Evolutionary conservation across 371 early-diverging fungal genomes (phyloP).

Genomic region (Mortierella sp.): DNA sequence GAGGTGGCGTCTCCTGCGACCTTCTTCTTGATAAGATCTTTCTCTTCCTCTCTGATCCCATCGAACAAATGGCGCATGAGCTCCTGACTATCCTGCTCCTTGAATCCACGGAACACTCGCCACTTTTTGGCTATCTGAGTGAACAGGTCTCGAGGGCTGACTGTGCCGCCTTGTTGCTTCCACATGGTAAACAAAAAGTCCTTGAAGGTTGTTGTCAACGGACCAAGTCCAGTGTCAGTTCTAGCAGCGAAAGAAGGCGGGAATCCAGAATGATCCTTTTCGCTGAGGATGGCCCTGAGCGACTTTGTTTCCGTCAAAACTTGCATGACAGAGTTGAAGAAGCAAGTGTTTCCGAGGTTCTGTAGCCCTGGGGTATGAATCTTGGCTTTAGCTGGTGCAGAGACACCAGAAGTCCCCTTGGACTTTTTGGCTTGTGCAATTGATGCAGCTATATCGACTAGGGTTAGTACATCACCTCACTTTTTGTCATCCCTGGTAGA

Average conservation of each 20-base stretch:
- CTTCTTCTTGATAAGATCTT: slow-evolving; percentile 39
- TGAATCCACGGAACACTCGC: slow-evolving; percentile 62
- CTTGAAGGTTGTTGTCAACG: slow-evolving; percentile 47
- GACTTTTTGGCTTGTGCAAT: slow-evolving; percentile 31
- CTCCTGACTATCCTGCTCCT: slow-evolving; percentile 77
- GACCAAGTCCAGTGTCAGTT: slow-evolving; percentile 39
- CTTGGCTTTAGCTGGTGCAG: slow-evolving; percentile 34
- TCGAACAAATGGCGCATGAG: slow-evolving; percentile 70
- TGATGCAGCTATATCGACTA: slow-evolving; percentile 11
- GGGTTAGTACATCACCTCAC: no score
- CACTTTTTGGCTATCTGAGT: slow-evolving; percentile 59
- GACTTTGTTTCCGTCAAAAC: slow-evolving; percentile 45
- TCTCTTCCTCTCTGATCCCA: slow-evolving; percentile 64
- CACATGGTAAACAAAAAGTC: slow-evolving; percentile 41
- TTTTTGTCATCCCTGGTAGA: no score
- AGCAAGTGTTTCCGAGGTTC: slow-evolving; percentile 94
- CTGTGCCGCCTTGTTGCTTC: slow-evolving; percentile 47
- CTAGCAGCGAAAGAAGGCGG: slow-evolving; percentile 37
- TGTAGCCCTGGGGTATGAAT: slow-evolving; percentile 71
- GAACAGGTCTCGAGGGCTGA: slow-evolving; percentile 64
- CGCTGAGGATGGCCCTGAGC: slow-evolving; percentile 28
- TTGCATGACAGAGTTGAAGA: slow-evolving; percentile 89
- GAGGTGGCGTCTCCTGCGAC: slow-evolving; percentile 7
- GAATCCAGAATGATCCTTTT: neutral
- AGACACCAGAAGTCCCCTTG: slow-evolving; percentile 4